Conservation (phyloP, 352 stramenopile genomes). For the Phytophthora cajani region DNA sequence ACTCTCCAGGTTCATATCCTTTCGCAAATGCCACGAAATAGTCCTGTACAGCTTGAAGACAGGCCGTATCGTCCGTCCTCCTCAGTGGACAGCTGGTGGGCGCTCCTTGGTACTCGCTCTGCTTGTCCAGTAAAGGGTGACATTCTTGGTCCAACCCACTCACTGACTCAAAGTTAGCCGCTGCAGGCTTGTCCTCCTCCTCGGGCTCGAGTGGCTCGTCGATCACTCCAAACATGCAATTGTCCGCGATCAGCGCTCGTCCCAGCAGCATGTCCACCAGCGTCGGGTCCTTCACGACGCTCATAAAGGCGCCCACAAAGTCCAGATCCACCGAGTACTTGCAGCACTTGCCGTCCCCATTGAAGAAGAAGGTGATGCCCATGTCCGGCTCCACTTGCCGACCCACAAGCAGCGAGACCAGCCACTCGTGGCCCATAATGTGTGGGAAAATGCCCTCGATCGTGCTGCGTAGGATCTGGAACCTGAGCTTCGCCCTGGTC, state of each 20-base stretch:
- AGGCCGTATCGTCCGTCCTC: neutral
- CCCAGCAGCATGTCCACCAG: slow-evolving; percentile 40
- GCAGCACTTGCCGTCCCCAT: slow-evolving; percentile 26
- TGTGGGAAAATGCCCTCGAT: slow-evolving; percentile 55
- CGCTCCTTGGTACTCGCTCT: neutral
- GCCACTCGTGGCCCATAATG: slow-evolving; percentile 40
- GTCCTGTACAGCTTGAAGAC: neutral
- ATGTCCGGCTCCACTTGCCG: slow-evolving; percentile 27
- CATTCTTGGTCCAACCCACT: neutral
- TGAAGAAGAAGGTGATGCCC: slow-evolving; percentile 44
- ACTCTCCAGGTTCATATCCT: neutral
- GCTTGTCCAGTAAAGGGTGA: neutral
- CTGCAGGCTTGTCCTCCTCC: neutral
- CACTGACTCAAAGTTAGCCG: neutral
- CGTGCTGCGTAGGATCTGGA: slow-evolving; percentile 51
- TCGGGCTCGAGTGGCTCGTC: neutral
- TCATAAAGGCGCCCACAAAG: slow-evolving; percentile 26
- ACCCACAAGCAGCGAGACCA: slow-evolving; percentile 47
- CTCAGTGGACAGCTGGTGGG: neutral
- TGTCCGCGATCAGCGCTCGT: slow-evolving; percentile 33
- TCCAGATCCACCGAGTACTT: slow-evolving; percentile 24
- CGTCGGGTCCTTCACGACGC: slow-evolving; percentile 32
- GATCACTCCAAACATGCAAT: slow-evolving; percentile 27
- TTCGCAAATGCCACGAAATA: neutral
- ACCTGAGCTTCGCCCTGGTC: slow-evolving; percentile 19